Evolutionary conservation across 495 filamentous ascomycete species (phyloP), one percentile per base, ranked within the genome.

Genomic region (Thozetella sp.): DNA sequence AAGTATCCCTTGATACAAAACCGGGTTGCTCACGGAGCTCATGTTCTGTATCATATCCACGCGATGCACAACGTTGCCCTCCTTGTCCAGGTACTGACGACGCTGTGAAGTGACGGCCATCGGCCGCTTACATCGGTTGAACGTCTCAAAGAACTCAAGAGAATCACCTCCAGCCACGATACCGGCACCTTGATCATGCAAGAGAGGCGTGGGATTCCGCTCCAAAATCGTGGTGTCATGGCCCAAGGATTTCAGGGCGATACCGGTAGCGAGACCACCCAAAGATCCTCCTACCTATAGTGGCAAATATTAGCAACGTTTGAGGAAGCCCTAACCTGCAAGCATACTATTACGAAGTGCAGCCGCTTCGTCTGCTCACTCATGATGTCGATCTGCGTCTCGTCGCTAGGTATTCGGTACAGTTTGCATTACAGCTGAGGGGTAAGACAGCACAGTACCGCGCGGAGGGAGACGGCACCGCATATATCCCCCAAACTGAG

Each of bases 121-220:
- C 0, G 67, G 69, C 22, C 66, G 64, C 19, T 73, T 61, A 53
- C 66, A 74, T 51, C 76, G 72, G 46, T 75, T 74, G 62, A 73
- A 76, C 20, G 63, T 62, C 12, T 68, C 56, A 26, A 78, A 65
- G 23, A 76, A 69, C 6, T 64, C 69, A 1, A 75, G 64, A 0
- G 70, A 63, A 26, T 75, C 67, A 2, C 72, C 69, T 0, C 80
- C 77, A 10, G 77, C 77, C 0, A 82, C 78, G 26, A 88, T 81
- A 1, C 84, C 83, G 4, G 84, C 84, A 17, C 83, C 84, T 70
- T 85, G 81, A 63, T 83, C 78, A 51, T 83, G 75, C 0, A 84
- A 73, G 10, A 82, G 60, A 1, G 77, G 67, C 1, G 64, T 67
- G 0, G 75, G 67, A 45, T 76, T 80, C 20, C 81, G 76, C 63